Base-by-base conservation (phyloP, 768 basidiomycete species). In the Rhizopogon sp. region DNA sequence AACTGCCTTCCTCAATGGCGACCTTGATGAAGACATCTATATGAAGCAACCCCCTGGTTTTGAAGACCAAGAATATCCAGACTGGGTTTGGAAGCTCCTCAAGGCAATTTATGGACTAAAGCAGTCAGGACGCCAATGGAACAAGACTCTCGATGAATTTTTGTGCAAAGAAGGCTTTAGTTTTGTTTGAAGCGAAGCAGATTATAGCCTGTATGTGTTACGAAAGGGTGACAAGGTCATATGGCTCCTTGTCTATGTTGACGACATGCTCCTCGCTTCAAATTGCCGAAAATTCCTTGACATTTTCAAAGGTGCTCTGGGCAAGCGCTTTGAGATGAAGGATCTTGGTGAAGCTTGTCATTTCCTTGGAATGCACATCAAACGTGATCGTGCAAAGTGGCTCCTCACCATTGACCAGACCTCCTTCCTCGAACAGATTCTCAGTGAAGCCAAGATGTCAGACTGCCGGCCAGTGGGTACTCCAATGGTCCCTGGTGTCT, bases 351-450 rank as follows among this genome's bases (percentile, higher is more conserved):
- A 46, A 17, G 47, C 50, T 4, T 29, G 28, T 11, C 66, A 58
- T 58, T 46, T 72, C 5, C 63, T 74, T 16, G 67, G 73, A 5
- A 58, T 74, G 29, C 52, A 67, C 39, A 59, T 75, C 54, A 53
- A 46, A 11, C 49, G 68, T 6, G 60, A 75, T 50, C 51, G 52
- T 7, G 29, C 40, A 9, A 52, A 52, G 4, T 54, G 58, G 2
- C 69, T 41, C 67, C 13, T 58, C 73, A 47, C 57, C 64, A 33
- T 47, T 72, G 0, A 67, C 59, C 29, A 73, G 68, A 50, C 33
- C 17, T 17, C 40, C 49, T 16, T 68, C 55, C 43, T 51, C 60
- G 37, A 13, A 43, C 16, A 43, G 14, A 5, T 35, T 57, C 5
- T 55, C 61, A 14, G 35, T 58, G 20, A 52, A 58, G 17, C 62